Percentiles rank a stretch among this genome's conserved stretches.
Evolutionary conservation across 495 filamentous ascomycete genomes (phyloP).

Genomic region (Aspergillus steynii): DNA sequence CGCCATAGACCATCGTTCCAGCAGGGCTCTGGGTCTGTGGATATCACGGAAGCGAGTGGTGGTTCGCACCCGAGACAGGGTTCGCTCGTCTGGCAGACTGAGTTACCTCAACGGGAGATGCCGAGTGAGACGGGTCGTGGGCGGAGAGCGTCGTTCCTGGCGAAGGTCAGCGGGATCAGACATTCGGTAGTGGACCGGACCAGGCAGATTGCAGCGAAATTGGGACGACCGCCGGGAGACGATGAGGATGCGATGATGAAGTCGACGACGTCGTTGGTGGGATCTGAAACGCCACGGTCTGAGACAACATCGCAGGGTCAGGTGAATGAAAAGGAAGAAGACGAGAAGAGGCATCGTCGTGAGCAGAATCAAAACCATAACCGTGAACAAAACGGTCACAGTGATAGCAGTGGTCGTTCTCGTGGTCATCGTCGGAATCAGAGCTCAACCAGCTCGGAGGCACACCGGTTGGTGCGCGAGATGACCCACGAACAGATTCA

Average conservation of each 20-base stretch:
- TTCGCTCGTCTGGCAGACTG: background rate
- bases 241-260: slow-evolving; percentile 5
- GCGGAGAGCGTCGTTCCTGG: slow-evolving; percentile 6
- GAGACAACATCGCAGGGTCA: background rate
- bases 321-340: background rate
- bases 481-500: slow-evolving; percentile 14
- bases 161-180: background rate
- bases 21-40: background rate
- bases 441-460: slow-evolving; percentile 15
- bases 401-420: background rate
- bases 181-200: background rate
- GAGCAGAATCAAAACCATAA: background rate
- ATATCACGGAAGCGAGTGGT: background rate
- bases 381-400: background rate
- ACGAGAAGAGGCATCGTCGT: background rate
- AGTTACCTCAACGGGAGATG: background rate
- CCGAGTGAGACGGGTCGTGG: background rate
- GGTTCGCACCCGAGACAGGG: background rate
- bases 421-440: slow-evolving; percentile 2
- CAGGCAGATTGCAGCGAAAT: slow-evolving; percentile 4
- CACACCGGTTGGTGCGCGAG: slow-evolving; percentile 26
- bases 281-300: background rate
- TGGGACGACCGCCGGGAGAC: slow-evolving; percentile 10
- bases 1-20: background rate
- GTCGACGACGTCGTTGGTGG: background rate